Evolutionary conservation across 108 stramenopile genomes (phyloP).

Genomic region (Nannochloropsis gaditana): DNA sequence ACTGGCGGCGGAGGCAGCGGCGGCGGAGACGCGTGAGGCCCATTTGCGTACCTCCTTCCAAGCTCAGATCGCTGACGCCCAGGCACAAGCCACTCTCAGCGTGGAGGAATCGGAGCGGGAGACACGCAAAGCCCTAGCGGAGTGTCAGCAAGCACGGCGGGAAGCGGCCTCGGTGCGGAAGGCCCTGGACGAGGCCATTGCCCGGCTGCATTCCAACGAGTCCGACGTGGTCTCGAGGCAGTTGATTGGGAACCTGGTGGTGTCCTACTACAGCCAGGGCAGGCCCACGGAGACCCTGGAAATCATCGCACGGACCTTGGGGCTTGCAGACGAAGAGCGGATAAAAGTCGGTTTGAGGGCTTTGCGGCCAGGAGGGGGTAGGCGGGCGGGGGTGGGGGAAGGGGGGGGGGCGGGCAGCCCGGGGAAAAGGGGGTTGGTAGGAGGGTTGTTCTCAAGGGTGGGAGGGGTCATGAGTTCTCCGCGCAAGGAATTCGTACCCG

Average conservation of each 20-base stretch:
- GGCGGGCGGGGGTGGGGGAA: not conserved
- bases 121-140: not conserved
- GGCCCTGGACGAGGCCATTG: conserved; percentile 10
- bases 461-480: not conserved
- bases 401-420: not conserved
- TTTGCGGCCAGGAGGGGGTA: not conserved
- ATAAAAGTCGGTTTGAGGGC: not conserved
- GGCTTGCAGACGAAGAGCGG: not conserved
- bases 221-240: not conserved
- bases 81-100: not conserved
- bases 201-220: not conserved
- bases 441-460: conserved; percentile 9
- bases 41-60: not conserved
- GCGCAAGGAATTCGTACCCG: not conserved
- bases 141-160: not conserved
- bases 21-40: not conserved
- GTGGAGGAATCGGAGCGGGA: not conserved
- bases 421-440: not conserved
- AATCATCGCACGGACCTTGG: not conserved
- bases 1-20: not conserved
- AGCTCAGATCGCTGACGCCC: not conserved
- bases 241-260: not conserved
- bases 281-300: not conserved
- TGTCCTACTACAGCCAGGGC: conserved; percentile 14
- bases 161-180: not conserved